Base-by-base conservation (phyloP, 257 asterid genomes). In the Buddleja alternifolia region DNA sequence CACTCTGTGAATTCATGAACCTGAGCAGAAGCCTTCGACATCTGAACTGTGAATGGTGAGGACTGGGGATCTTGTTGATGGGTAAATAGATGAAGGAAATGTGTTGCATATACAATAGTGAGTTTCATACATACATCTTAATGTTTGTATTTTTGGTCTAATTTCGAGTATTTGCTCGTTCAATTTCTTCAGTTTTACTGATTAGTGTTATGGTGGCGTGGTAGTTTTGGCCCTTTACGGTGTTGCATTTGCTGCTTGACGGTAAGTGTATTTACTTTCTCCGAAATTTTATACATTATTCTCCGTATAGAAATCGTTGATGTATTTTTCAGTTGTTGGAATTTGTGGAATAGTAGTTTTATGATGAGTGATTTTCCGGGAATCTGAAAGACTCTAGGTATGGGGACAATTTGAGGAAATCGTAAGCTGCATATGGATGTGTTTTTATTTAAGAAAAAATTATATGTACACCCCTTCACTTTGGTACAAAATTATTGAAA, bases 1-100 rank as follows among this genome's bases (percentile, higher is more conserved):
- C 51, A 69, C 81, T 41, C 54, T 77, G 79, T 81, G 85, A 78
- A 72, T 75, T 78, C 41, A 7, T 63, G 68, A 60, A 29, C 59
- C 40, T 47, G 58, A 39, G 52, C n/a, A n/a, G 29, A 29, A 45
- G 54, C 79, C 79, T 74, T 67, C 63, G 23, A 23, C 77, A 24
- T 61, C 71, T 51, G 54, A 65, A 67, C 68, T 20, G 10, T 19
- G 34, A 60, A 62, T 24, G 62, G 55, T 58, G 71, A 29, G 34
- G 5, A 2, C 34, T 29, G 34, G 34, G 34, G 34, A 29, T 1
- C 5, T 2, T 29, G 3, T 29, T 5, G 34, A 5, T 29, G 2
- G 3, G 34, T 29, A 29, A 29, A 29, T 29, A 29, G 3, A 29
- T 2, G 34, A 69, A 73, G 78, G 81, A 29, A 75, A 42, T 72